Evolutionary conservation across 2,329 filamentous ascomycete genomes (phyloP).

Genomic region (Cryphonectria naterciae): DNA sequence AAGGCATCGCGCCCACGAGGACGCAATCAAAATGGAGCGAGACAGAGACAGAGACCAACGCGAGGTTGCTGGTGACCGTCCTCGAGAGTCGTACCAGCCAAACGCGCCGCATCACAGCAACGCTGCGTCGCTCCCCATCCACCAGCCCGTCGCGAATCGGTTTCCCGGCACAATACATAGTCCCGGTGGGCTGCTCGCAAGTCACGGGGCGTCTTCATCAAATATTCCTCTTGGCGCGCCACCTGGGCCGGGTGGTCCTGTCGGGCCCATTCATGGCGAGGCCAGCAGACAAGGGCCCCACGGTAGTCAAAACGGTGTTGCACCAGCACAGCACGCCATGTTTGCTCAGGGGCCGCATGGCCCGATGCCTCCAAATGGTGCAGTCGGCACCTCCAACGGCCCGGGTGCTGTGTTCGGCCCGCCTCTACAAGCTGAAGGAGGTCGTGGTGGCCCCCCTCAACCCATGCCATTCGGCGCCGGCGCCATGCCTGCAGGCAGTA

Average conservation of each 20-base stretch:
- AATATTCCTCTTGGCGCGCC: conserved; percentile 57
- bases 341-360: conserved; percentile 59
- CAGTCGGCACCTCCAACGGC: conserved; percentile 62
- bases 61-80: conserved; percentile 53
- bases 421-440: conserved; percentile 64
- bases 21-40: conserved; percentile 51
- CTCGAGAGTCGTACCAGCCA: conserved; percentile 66
- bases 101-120: conserved; percentile 80
- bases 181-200: conserved; percentile 83
- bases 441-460: conserved; percentile 59
- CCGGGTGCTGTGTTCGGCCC: conserved; percentile 71
- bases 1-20: conserved; percentile 52
- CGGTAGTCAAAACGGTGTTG: conserved; percentile 50
- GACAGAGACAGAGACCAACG: conserved; percentile 71
- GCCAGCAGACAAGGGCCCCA: conserved; percentile 57
- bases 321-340: conserved; percentile 58
- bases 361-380: conserved; percentile 53
- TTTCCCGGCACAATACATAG: conserved; percentile 84
- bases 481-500: conserved; percentile 43
- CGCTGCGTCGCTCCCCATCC: conserved; percentile 84
- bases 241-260: conserved; percentile 56
- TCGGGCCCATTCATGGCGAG: conserved; percentile 59
- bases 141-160: conserved; percentile 89
- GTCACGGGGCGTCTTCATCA: conserved; percentile 65
- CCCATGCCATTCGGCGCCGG: conserved; percentile 60